phyloP scores from a whole-genome alignment of 2,329 filamentous ascomycete species.

The Diaporthe humulicola region DNA sequence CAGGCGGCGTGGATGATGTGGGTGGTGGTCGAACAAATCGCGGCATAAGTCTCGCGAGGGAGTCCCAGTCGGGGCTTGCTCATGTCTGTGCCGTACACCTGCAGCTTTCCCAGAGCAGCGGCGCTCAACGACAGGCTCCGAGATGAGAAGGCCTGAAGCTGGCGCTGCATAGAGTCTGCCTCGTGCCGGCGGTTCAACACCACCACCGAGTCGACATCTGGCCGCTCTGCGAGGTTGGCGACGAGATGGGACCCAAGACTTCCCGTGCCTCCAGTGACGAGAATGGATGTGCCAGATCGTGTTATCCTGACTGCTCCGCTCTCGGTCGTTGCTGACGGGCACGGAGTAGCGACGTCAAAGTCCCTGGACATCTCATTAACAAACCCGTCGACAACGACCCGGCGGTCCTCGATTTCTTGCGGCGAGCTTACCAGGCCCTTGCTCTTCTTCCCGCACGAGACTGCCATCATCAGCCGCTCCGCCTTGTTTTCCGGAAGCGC shows the following conservation, averaged over 20 bases:
- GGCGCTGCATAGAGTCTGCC: background rate
- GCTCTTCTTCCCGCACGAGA: background rate
- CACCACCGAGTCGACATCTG: slow-evolving; percentile 49
- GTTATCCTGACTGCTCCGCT: no score
- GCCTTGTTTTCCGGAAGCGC: background rate
- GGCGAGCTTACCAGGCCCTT: background rate
- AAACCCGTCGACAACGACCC: background rate
- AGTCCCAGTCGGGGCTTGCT: background rate
- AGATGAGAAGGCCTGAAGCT: slow-evolving; percentile 41
- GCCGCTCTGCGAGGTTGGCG: slow-evolving; percentile 44
- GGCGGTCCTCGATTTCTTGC: background rate
- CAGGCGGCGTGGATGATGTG: slow-evolving; percentile 62
- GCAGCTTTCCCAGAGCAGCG: no score
- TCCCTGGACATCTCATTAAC: background rate
- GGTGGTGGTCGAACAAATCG: slow-evolving; percentile 43
- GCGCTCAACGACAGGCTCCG: slow-evolving; percentile 29
- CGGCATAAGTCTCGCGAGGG: background rate
- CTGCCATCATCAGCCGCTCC: background rate
- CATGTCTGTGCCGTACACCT: no score
- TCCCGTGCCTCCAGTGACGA: slow-evolving; percentile 56
- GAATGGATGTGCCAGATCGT: slow-evolving; percentile 41
- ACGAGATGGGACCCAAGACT: slow-evolving; percentile 55
- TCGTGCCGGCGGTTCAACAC: slow-evolving; percentile 59
- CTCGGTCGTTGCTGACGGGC: no score
- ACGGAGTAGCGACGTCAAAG: background rate